phyloP scores from a whole-genome alignment of 495 filamentous ascomycete genomes.

The Pseudoneurospora amorphoporcata region DNA sequence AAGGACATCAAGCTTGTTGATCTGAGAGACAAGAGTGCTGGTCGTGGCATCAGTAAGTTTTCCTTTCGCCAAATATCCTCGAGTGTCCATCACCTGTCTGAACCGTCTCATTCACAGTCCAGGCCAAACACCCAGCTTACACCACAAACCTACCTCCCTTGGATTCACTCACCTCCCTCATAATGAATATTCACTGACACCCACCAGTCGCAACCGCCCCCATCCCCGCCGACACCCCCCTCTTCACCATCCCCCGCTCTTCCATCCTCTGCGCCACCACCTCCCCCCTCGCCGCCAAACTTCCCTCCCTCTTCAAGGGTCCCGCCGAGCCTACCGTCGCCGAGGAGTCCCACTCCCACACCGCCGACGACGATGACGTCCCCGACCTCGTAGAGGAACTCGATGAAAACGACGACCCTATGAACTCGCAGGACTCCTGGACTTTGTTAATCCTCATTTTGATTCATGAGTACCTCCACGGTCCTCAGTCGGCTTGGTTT shows the following conservation, averaged over 20 bases:
- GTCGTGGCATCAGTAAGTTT: conserved; percentile 35
- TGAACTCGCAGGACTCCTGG: conserved; percentile 30
- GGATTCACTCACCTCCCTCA: not conserved
- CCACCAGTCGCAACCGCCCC: conserved; percentile 32
- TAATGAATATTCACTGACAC: not conserved
- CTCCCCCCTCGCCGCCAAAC: conserved; percentile 24
- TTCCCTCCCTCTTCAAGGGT: conserved; percentile 27
- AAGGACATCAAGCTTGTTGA: conserved; percentile 33
- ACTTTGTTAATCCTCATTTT: conserved; percentile 61
- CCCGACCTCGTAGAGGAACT: not conserved
- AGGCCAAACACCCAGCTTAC: not conserved
- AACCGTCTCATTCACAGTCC: not conserved
- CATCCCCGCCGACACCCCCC: conserved; percentile 32
- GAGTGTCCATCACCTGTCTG: not conserved
- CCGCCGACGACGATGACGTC: conserved; percentile 5
- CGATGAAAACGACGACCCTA: conserved; percentile 11
- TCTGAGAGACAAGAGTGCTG: conserved; percentile 27
- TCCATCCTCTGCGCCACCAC: conserved; percentile 35
- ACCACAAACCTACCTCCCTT: not conserved
- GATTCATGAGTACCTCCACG: conserved; percentile 62
- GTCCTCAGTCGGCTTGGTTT: conserved; percentile 56
- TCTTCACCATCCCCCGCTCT: conserved; percentile 38
- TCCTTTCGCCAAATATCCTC: not conserved
- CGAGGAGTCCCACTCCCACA: not conserved
- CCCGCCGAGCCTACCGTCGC: not conserved